Evolutionary conservation across 305 asterid genomes (phyloP).

Genomic region (Petunia hybrid): DNA sequence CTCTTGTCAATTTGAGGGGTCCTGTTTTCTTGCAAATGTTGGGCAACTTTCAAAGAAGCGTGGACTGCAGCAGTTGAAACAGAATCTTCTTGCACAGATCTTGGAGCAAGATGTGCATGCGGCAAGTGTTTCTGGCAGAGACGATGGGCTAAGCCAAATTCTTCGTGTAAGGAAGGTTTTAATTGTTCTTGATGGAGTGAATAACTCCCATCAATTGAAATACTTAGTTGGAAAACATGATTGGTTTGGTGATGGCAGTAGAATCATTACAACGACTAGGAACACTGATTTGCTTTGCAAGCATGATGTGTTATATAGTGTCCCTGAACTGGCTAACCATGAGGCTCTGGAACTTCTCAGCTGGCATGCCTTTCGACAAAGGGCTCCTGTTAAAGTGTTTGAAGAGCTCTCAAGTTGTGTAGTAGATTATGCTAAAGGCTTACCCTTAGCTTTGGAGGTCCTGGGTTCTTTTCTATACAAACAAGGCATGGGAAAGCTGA

Average conservation of each 20-base stretch:
- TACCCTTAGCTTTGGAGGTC: background rate
- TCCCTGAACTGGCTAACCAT: background rate
- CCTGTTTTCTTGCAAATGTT: conserved; percentile 6
- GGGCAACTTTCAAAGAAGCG: background rate
- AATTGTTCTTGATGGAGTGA: conserved; percentile 32
- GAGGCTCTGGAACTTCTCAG: conserved; percentile 30
- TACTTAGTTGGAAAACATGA: background rate
- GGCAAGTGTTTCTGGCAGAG: background rate
- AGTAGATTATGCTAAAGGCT: conserved; percentile 14
- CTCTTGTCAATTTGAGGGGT: background rate
- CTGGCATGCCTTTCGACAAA: conserved; percentile 30
- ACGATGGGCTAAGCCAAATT: background rate
- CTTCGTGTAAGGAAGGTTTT: background rate
- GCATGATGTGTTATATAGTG: background rate
- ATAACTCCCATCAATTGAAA: background rate
- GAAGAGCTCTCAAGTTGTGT: background rate
- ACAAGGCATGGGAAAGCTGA: background rate
- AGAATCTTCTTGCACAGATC: conserved; percentile 2
- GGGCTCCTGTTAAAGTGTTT: background rate
- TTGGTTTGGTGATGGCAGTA: conserved; percentile 32
- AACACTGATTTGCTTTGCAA: background rate
- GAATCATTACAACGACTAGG: conserved; percentile 28
- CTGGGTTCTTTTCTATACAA: conserved; percentile 7
- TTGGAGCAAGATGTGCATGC: background rate
- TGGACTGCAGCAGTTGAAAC: background rate